Evolutionary conservation across 2,329 filamentous ascomycete species (phyloP).

Genomic region (Penicillium sp.): DNA sequence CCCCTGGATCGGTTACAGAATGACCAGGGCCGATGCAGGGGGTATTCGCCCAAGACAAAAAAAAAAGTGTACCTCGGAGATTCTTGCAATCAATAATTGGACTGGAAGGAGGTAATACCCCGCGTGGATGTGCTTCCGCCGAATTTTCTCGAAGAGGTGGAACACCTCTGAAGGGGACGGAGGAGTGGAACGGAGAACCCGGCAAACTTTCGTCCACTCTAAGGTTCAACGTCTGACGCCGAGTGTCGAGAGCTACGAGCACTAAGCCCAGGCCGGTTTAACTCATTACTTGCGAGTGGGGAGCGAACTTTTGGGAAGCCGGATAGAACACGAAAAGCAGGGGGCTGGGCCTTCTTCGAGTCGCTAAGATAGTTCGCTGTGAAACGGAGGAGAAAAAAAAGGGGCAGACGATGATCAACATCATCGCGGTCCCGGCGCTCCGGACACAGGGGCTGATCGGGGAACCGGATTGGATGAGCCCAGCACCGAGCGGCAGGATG

Average conservation of each 20-base stretch:
- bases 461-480: slow-evolving; percentile 12
- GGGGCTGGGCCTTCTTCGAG: background rate
- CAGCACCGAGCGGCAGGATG: slow-evolving; percentile 19
- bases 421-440: slow-evolving; percentile 13
- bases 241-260: slow-evolving; percentile 7
- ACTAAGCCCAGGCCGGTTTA: background rate
- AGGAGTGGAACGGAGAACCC: slow-evolving; percentile 6
- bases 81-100: slow-evolving; percentile 4
- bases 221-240: slow-evolving; percentile 16
- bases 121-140: slow-evolving; percentile 13
- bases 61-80: background rate
- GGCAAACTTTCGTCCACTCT: slow-evolving; percentile 2
- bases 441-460: slow-evolving; percentile 10
- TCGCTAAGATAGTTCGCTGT: background rate
- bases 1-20: background rate
- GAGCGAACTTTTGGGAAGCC: background rate
- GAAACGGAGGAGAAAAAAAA: slow-evolving; percentile 8
- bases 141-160: slow-evolving; percentile 28
- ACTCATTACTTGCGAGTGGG: background rate
- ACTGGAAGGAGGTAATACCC: background rate
- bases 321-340: background rate
- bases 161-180: slow-evolving; percentile 3
- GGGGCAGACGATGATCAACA: slow-evolving; percentile 14
- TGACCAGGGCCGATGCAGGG: slow-evolving; percentile 11
- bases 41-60: background rate